Percentiles rank a stretch among this genome's conserved stretches.
Evolutionary conservation across 805 yeast genomes (phyloP).

Genomic region (Metschnikowia dekortorum): DNA sequence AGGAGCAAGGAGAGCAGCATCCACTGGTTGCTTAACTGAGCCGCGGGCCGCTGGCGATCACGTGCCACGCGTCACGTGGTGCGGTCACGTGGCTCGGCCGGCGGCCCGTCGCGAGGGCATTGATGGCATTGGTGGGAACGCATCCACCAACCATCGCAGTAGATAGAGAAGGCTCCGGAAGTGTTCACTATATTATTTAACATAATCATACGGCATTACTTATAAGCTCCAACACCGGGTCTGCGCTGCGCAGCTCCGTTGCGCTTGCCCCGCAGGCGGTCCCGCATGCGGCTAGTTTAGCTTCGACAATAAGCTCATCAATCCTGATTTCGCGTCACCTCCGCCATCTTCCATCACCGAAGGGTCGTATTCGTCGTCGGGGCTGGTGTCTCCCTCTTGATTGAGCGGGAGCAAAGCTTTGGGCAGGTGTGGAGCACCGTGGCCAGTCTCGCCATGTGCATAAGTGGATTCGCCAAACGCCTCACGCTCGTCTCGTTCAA

Average conservation of each 20-base stretch:
- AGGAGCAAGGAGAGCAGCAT: conserved; percentile 2
- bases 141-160: no score
- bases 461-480: conserved; percentile 13
- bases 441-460: conserved; percentile 11
- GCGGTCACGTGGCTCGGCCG: no score
- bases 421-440: conserved; percentile 19
- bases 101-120: no score
- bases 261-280: no score
- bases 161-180: conserved; percentile 1
- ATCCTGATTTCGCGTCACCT: conserved; percentile 10
- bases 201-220: background rate
- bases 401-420: conserved; percentile 31
- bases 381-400: conserved; percentile 15
- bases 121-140: no score
- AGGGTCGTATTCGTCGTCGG: conserved; percentile 11
- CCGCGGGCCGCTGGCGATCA: background rate
- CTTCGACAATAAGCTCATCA: conserved; percentile 16
- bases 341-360: background rate
- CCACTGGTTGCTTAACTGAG: conserved; percentile 2
- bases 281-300: conserved; percentile 1
- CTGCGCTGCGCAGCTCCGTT: no score
- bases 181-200: conserved; percentile 1
- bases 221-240: background rate
- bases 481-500: conserved; percentile 33
- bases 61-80: no score